These are phyloP conservation scores for Yarrowia hollandica DNA, from an alignment of 805 yeast genomes.

Conservation along the genomic window DNA sequence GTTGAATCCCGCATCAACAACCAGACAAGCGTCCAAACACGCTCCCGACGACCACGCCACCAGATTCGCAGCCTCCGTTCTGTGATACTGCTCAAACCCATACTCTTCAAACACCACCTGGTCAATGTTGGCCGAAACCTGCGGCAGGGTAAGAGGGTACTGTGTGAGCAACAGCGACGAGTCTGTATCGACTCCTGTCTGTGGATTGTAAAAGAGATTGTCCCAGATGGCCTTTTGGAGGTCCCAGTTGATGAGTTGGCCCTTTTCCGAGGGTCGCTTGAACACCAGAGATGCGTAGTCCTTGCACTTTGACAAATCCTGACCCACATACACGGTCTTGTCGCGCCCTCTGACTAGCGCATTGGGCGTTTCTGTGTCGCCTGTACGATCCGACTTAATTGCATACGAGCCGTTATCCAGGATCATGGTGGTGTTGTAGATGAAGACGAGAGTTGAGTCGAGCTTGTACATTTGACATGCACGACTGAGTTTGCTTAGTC, in stretches of 20 bases:
- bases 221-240: conserved; percentile 90
- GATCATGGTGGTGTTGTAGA: conserved; percentile 45
- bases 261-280: conserved; percentile 83
- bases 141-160: conserved; percentile 77
- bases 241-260: conserved; percentile 90
- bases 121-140: conserved; percentile 78
- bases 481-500: neutral
- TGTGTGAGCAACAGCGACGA: conserved; percentile 73
- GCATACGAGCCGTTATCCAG: conserved; percentile 90
- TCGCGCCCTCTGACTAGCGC: conserved; percentile 74
- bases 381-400: conserved; percentile 62
- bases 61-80: conserved; percentile 52
- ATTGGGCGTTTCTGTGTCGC: conserved; percentile 52
- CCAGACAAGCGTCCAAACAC: conserved; percentile 58
- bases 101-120: conserved; percentile 94
- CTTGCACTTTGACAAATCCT: conserved; percentile 59
- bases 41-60: conserved; percentile 56
- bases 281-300: conserved; percentile 74
- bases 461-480: neutral
- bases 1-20: conserved; percentile 85
- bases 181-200: conserved; percentile 45
- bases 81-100: conserved; percentile 68
- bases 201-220: conserved; percentile 53
- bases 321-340: conserved; percentile 70
- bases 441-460: neutral